Base-by-base conservation (phyloP, 2,329 filamentous ascomycete genomes). In the Coniochaeta prunicola region DNA sequence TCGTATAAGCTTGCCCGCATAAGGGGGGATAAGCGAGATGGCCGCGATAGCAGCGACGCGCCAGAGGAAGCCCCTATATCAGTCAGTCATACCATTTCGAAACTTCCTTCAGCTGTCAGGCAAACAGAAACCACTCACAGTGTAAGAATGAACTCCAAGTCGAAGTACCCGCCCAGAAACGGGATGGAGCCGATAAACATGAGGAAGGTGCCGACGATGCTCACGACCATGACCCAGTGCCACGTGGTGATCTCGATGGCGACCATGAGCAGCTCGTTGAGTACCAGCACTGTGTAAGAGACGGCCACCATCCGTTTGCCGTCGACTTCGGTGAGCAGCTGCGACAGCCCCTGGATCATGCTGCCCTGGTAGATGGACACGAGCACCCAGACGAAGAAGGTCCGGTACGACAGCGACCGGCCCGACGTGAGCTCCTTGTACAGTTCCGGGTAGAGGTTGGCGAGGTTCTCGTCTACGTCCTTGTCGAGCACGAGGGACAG, bases 231-330 rank as follows among this genome's bases (percentile, higher is more conserved):
- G 62, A 93, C 80, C 40, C 89, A 89, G 73, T 97, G 94, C 94
- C 94, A 99, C 0, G 94, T 99, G 3, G 91, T 96, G 66, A 99
- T 90, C 70, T 96, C 90, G 60, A 96, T 91, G 3, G 92, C 93
- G 2, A 97, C 94, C 96, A 99, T 99, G 66, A 96, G 83, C 60
- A 99, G 82, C 71, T 99, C 94, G 72, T 97, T 99, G 62, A 97
- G 77, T 5, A 99, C 86, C 2, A 99, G 83, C 0, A 92, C 91
- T 0, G 93, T 96, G 70, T 96, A 99, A 59, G 88, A 92, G 53
- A 99, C 90, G 26, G 90, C 86, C 58, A 97, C 90, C 87, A 99
- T 96, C 60, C 77, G 80, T 13, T 81, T 78, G 1, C 86, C 82
- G 64, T 91, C 86, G 2, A 90, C 86, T 62, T 90, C 88, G 3